Percentiles rank a stretch among this genome's conserved stretches.
phyloP scores from a whole-genome alignment of 306 rosid genomes.

The Inga oerstediana region DNA sequence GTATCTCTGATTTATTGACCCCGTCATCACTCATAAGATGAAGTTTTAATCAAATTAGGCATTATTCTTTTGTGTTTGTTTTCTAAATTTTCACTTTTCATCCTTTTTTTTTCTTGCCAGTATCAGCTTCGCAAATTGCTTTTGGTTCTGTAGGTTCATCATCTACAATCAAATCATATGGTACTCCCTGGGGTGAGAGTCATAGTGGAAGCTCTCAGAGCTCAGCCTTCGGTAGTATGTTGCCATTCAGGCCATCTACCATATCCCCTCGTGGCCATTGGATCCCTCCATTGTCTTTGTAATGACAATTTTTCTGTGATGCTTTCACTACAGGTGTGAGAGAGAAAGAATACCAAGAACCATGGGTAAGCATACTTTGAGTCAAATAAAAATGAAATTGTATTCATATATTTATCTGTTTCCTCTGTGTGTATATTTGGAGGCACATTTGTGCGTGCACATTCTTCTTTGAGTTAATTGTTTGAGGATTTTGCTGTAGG shows the following conservation, averaged over 20 bases:
- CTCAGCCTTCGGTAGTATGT: constrained; percentile 48
- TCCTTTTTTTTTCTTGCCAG: constrained; percentile 41
- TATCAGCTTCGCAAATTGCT: constrained; percentile 63
- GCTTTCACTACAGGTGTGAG: constrained; percentile 16
- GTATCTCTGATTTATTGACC: neutral
- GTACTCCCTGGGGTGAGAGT: constrained; percentile 42
- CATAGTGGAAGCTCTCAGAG: constrained; percentile 24
- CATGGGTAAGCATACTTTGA: too few relatives aligned
- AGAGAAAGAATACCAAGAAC: too few relatives aligned
- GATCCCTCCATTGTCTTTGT: constrained; percentile 28
- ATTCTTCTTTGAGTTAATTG: too few relatives aligned
- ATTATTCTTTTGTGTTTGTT: constrained; percentile 11
- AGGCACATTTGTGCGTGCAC: too few relatives aligned
- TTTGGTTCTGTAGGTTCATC: constrained; percentile 68
- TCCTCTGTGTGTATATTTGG: too few relatives aligned
- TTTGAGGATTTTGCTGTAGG: too few relatives aligned
- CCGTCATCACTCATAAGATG: neutral
- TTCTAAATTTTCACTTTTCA: constrained; percentile 21
- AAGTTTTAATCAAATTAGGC: constrained; percentile 5
- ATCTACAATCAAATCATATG: constrained; percentile 33
- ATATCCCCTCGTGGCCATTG: neutral
- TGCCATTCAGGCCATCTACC: constrained; percentile 11
- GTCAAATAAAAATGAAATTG: too few relatives aligned
- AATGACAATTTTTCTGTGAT: constrained; percentile 36
- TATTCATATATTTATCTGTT: too few relatives aligned